These are phyloP conservation scores for Clonostachys solani DNA, from an alignment of 2,329 filamentous ascomycete genomes.

Conservation along the genomic window DNA sequence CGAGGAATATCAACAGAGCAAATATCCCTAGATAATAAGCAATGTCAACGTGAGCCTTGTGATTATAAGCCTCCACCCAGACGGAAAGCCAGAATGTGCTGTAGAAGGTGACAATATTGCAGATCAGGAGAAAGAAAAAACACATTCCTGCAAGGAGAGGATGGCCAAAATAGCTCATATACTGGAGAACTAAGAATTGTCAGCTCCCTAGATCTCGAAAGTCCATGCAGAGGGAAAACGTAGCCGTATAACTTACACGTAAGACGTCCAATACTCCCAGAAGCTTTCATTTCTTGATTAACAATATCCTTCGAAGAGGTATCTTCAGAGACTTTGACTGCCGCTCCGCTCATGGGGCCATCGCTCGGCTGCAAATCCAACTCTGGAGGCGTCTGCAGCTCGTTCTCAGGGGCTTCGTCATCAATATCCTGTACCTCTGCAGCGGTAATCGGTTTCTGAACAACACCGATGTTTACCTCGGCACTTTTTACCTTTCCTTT, in stretches of 20 bases:
- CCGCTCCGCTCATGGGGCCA: conserved; percentile 17
- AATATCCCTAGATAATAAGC: conserved; percentile 51
- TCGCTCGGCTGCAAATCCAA: conserved; percentile 18
- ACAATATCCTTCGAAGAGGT: conserved; percentile 35
- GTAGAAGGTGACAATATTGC: conserved; percentile 34
- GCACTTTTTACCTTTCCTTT: conserved; percentile 33
- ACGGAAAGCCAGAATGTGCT: conserved; percentile 44
- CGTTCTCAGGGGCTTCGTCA: conserved; percentile 18
- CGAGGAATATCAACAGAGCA: conserved; percentile 36
- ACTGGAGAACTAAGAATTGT: conserved; percentile 34
- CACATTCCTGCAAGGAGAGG: conserved; percentile 34
- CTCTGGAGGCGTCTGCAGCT: conserved; percentile 16
- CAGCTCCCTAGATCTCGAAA: conserved; percentile 1
- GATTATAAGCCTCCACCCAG: conserved; percentile 47
- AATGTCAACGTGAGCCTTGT: conserved; percentile 35
- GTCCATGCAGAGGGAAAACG: background rate
- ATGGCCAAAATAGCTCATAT: conserved; percentile 46
- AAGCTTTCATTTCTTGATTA: conserved; percentile 40
- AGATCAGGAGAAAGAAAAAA: conserved; percentile 30
- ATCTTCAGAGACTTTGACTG: conserved; percentile 25
- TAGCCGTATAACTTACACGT: conserved; percentile 27
- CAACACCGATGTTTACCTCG: conserved; percentile 39
- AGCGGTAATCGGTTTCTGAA: conserved; percentile 37
- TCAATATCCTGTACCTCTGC: conserved; percentile 23
- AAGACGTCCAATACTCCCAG: conserved; percentile 37